Evolutionary conservation across 2,329 filamentous ascomycete species (phyloP), one percentile per base, ranked within the genome.

Genomic region (Phaeophleospora eucalypticola): DNA sequence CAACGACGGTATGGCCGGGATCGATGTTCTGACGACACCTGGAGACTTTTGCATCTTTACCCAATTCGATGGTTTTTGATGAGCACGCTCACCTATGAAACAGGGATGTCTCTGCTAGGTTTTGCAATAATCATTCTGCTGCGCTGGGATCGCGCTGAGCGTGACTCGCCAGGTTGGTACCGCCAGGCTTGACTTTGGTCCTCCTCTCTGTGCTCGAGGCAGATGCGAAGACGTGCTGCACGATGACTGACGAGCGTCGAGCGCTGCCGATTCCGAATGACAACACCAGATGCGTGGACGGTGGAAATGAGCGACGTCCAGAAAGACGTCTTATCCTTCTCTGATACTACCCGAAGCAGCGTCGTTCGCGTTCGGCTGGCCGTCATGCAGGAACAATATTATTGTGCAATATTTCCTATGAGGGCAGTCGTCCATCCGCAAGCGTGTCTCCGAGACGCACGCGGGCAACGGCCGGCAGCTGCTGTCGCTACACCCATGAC

Each of bases 151-250:
- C n/a, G 24, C 34, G 9, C 36, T 4, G 34, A 41, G 38, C 45
- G 15, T 42, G 45, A 47, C 20, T 47, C 45, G 44, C 37, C n/a
- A 45, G 36, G 24, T 38, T 17, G 35, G n/a, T n/a, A 24, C 43
- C n/a, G 16, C 14, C 12, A 45, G 36, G 21, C 14, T 36, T 19
- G 18, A 4, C 33, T 35, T 21, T 36, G 29, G 17, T 38, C 7
- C 16, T 4, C 36, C 18, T 21, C 19, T 18, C 7, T n/a, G 15
- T 38, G n/a, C 14, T 38, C 15, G 20, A 35, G 12, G 4, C 17
- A 35, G n/a, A n/a, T 14, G 12, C 33, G 4, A 35, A 35, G 33
- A 15, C n/a, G 14, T 15, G 33, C 12, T 35, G 36, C 17, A 19
- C 3, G 18, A 19, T 41, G 14, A 19, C 29, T 32, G 27, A 29